Base-by-base conservation (phyloP, 1,139 yeast genomes). In the Magnusiomyces starmeri region DNA sequence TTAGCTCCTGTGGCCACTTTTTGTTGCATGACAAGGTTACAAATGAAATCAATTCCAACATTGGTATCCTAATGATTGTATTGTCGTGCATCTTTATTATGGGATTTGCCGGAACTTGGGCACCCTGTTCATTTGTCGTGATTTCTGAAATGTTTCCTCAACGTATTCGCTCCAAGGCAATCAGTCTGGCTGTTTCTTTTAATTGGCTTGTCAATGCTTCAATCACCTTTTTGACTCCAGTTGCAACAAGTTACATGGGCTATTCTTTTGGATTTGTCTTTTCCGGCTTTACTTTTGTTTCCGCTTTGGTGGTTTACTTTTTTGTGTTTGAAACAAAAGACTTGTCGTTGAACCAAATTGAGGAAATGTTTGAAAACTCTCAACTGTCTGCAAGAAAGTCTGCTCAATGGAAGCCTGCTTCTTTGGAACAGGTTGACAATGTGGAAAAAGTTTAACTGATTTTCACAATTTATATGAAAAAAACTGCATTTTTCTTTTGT, bases 51-150 rank as follows among this genome's bases (percentile, higher is more conserved):
- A 48, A 40, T 35, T 10, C 49, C 2, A 72, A 83, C 56, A 80
- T 84, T 50, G 92, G 92, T 68, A 73, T 81, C 67, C 85, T 83
- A 56, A 77, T 81, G 87, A 83, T 87, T 66, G 82, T 85, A 62
- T 78, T 87, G 61, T 81, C 89, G 32, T 85, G 92, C 68, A 66
- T 85, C 56, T 88, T 81, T 72, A 85, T 88, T 58, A 83, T 84
- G 77, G 82, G 79, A 74, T 87, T 86, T 66, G 92, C 95, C 37
- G 77, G 85, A 39, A 81, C 95, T 7, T 86, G 95, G 95, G 95
- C 90, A 57, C 92, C 95, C 63, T 79, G 83, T 65, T 83, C 83
- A 45, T 87, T 81, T 78, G 84, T 84, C 53, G 81, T 85, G 60
- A 78, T 83, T 51, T 83, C 92, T 40, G 96, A 87, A 70, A 74